Base-by-base conservation (phyloP, 2,329 filamentous ascomycete genomes). In the Talaromyces sp. region DNA sequence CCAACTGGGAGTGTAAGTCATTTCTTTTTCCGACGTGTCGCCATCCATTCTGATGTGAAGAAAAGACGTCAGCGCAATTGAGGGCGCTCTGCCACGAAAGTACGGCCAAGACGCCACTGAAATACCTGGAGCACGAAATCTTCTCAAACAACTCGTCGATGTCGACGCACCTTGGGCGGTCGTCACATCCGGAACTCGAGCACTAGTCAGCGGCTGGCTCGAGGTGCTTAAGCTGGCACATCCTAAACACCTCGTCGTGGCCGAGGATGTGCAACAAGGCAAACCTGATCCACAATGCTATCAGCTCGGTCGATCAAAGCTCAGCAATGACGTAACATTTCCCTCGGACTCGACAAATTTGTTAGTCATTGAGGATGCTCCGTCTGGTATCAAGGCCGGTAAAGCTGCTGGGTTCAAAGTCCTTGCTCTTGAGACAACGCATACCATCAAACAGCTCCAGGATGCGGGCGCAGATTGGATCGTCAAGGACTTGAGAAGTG, bases 1-100 rank as follows among this genome's bases (percentile, higher is more conserved):
- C 95, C 46, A 97, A 89, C 69, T 93, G 90, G 92, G 92, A 96
- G 67, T 96, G 92, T 96, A 79, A 79, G 90, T 85, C 16, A 8
- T 11, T 14, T 9, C 9, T 14, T 16, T 14, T 2, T 16, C 3
- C 33, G 14, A 18, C 12, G 31, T 4, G 52, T 33, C 16, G 42
- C 14, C 39, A 52, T 16, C 18, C 42, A 18, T 44, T 14, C 61
- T 65, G 18, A 62, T 50, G 31, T 39, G 23, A 42, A 21, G 12
- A 33, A 33, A 44, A 96, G 92, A 96, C 72, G 87, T 96, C 69
- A 86, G 84, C 73, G 79, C 88, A 62, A 86, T 93, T 74, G 95
- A 98, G 79, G 88, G 85, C 25, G 81, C 84, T 23, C 86, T 98
- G 40, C 93, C 93, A 2, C 84, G 86, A 71, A 82, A 89, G 59